Evolutionary conservation across 352 stramenopile species (phyloP), one percentile per base, ranked within the genome.

Genomic region (Globisporangium canariense): DNA sequence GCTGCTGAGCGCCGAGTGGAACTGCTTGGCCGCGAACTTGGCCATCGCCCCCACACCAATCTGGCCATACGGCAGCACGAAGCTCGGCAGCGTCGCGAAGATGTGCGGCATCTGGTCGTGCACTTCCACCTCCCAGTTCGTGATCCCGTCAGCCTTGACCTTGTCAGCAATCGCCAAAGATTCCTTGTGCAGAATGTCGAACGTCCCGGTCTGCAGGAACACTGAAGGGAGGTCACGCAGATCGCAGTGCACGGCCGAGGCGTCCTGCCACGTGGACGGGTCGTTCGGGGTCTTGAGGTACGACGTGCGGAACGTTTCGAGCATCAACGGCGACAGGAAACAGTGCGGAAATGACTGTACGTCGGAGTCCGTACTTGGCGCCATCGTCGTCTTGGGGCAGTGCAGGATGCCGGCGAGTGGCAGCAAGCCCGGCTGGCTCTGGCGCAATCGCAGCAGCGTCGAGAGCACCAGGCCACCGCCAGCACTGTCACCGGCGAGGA

Each of bases 111-210:
- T 40, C 38, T 71, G 54, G 8, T 73, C 49, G 13, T 81, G 75
- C 7, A 81, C 60, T 49, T 84, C 71, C 4, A 88, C 32, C 4
- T 36, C 32, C 32, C 32, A 36, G 56, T 78, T 68, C 1, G 47
- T 61, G 9, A 72, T 62, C 5, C 74, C 75, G 53, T 86, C 75
- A 0, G 58, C 53, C 51, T 71, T 34, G 34, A 36, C 73, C 40
- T 81, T 86, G 14, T 64, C 58, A 2, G 62, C 60, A 0, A 88
- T 60, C 11, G 57, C 50, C 8, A 78, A 43, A 5, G 75, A 60
- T 28, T 84, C 62, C 40, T 75, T 56, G 55, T 76, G 75, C 28
- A 88, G 57, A 56, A 74, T 75, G 54, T 88, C 79, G 13, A 75
- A 53, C 20, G 54, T 67, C 4, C 52, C 78, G 60, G 74, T 67